Conservation (phyloP, 1,284 basidiomycete species). For the Athelia sp. region DNA sequence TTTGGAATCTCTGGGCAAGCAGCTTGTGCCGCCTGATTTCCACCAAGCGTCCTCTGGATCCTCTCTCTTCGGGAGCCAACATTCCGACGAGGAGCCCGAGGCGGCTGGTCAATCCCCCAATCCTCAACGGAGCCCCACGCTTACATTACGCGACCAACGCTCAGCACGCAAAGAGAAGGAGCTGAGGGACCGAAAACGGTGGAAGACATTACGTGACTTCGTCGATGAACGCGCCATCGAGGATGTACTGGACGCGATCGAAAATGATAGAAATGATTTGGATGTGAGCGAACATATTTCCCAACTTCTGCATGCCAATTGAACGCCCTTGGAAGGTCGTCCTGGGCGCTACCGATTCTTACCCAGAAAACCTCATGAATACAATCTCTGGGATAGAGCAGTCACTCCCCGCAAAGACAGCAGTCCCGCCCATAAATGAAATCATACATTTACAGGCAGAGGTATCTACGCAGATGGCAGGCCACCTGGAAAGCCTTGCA, state of each 20-base stretch:
- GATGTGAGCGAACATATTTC: slow-evolving; percentile 44
- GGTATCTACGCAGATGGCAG: slow-evolving; percentile 61
- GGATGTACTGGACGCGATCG: slow-evolving; percentile 64
- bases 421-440: slow-evolving; percentile 39
- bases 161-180: slow-evolving; percentile 21
- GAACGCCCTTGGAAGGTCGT: slow-evolving; percentile 43
- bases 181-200: slow-evolving; percentile 46
- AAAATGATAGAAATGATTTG: slow-evolving; percentile 56
- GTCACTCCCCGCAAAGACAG: slow-evolving; percentile 38
- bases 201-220: slow-evolving; percentile 80
- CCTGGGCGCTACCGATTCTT: slow-evolving; percentile 56
- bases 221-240: slow-evolving; percentile 77
- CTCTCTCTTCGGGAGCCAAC: slow-evolving; percentile 71
- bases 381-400: slow-evolving; percentile 50
- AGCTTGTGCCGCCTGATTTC: slow-evolving; percentile 71
- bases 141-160: slow-evolving; percentile 36
- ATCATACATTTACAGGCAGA: slow-evolving; percentile 52
- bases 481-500: slow-evolving; percentile 63
- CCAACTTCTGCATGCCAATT: slow-evolving; percentile 5
- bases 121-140: slow-evolving; percentile 36
- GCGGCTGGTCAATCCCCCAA: slow-evolving; percentile 10
- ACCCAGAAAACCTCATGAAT: slow-evolving; percentile 54
- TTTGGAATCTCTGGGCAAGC: slow-evolving; percentile 64
- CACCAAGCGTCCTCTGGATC: slow-evolving; percentile 61
- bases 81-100: slow-evolving; percentile 43